phyloP scores from a whole-genome alignment of 345 rosid species.

The Rhizophora apiculata region DNA sequence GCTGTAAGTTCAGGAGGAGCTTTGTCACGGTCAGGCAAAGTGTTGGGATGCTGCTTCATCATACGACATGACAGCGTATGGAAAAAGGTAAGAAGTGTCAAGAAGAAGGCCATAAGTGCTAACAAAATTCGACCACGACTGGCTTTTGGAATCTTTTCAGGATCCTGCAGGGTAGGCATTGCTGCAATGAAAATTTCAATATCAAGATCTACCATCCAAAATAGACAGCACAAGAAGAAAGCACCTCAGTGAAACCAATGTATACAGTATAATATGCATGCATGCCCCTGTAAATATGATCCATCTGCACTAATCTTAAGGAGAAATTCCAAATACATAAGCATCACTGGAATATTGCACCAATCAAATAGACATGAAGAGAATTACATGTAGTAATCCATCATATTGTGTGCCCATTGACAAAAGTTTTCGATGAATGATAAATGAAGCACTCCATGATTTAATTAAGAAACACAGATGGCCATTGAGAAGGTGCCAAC shows the following conservation, averaged over 20 bases:
- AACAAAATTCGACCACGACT: slow-evolving; percentile 42
- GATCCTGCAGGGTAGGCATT: slow-evolving; percentile 27
- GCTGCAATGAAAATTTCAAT: slow-evolving; percentile 42
- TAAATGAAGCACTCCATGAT: neutral
- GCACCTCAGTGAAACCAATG: neutral
- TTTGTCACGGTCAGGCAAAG: slow-evolving; percentile 30
- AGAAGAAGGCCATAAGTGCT: slow-evolving; percentile 52
- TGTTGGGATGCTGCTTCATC: slow-evolving; percentile 45
- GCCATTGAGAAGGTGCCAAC: neutral
- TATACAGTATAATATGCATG: neutral
- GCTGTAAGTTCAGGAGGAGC: slow-evolving; percentile 32
- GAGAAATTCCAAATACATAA: neutral
- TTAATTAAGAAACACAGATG: neutral
- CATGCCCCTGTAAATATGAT: neutral
- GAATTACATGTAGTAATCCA: too few relatives aligned
- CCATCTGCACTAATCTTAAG: neutral
- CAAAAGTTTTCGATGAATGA: too few relatives aligned
- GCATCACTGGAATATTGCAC: neutral
- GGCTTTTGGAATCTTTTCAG: slow-evolving; percentile 54
- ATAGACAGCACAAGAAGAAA: neutral
- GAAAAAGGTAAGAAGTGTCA: slow-evolving; percentile 56
- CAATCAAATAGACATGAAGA: neutral
- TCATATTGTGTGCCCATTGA: too few relatives aligned
- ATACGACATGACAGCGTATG: slow-evolving; percentile 42
- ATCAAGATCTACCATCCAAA: slow-evolving; percentile 1